phyloP scores from a whole-genome alignment of 2,329 filamentous ascomycete genomes.

The Aspergillaceae sp. region DNA sequence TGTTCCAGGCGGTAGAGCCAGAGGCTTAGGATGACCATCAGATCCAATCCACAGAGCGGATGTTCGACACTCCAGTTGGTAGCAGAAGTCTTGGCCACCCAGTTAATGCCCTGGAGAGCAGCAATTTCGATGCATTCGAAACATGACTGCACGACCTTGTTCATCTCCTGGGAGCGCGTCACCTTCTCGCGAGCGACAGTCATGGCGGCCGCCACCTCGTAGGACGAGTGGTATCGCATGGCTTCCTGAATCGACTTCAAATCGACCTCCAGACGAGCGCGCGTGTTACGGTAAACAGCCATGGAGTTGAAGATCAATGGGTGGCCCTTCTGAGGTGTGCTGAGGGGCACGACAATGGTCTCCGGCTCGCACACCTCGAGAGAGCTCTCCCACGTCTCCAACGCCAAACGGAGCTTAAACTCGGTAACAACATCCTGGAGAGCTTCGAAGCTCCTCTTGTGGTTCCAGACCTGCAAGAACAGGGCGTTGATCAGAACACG shows the following conservation, averaged over 20 bases:
- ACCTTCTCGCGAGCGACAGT: conserved; percentile 87
- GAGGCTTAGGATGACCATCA: conserved; percentile 94
- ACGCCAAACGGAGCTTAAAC: conserved; percentile 88
- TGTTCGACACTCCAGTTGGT: conserved; percentile 99
- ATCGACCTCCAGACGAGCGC: conserved; percentile 85
- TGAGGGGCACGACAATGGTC: conserved; percentile 76
- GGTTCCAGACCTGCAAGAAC: conserved; percentile 97
- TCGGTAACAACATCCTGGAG: conserved; percentile 95
- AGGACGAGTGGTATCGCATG: conserved; percentile 90
- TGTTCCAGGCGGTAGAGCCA: conserved; percentile 99
- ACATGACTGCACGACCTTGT: conserved; percentile 96
- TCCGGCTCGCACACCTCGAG: conserved; percentile 90
- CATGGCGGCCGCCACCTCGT: conserved; percentile 95
- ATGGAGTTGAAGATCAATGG: conserved; percentile 97
- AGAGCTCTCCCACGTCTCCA: conserved; percentile 99
- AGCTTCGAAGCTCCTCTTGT: conserved; percentile 96
- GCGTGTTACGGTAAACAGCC: conserved; percentile 91
- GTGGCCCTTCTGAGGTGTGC: conserved; percentile 90
- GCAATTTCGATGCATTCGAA: conserved; percentile 97
- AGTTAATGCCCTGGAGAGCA: conserved; percentile 86
- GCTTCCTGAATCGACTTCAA: conserved; percentile 94
- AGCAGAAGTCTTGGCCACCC: conserved; percentile 94
- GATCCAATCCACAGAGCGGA: conserved; percentile 87
- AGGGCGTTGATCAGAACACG: conserved; percentile 98
- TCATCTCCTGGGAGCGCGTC: conserved; percentile 92